Conservation (phyloP, 345 rosid genomes). For the Eucalyptus virginea region DNA sequence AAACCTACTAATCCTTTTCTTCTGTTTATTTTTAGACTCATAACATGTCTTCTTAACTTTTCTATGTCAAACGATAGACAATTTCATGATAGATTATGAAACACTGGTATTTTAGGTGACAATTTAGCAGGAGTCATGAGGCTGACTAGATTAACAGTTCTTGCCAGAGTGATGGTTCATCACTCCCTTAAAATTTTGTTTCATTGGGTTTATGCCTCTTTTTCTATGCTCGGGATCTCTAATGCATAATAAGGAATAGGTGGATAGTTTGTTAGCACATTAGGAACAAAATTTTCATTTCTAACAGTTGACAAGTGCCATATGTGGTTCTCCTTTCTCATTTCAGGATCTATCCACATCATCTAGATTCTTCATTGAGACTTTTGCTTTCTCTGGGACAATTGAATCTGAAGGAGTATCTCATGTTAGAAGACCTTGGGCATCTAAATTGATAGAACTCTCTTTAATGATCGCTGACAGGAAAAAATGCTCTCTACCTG, state of each 20-base stretch:
- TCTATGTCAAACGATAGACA: neutral
- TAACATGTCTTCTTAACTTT: neutral
- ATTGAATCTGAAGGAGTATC: slow-evolving; percentile 18
- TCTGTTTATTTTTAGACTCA: neutral
- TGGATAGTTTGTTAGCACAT: neutral
- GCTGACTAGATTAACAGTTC: neutral
- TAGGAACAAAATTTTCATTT: neutral
- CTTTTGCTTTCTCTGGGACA: slow-evolving; percentile 30
- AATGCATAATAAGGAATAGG: neutral
- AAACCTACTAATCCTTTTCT: neutral
- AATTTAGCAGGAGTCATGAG: neutral
- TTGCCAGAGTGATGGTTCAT: neutral
- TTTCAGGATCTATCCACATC: slow-evolving; percentile 35
- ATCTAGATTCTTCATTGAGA: slow-evolving; percentile 31
- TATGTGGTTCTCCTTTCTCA: neutral
- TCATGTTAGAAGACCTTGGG: slow-evolving; percentile 32
- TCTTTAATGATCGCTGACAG: slow-evolving; percentile 28
- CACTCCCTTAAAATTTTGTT: neutral
- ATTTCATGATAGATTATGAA: neutral
- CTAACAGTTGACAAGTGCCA: neutral
- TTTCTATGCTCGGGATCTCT: neutral
- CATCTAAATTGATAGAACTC: slow-evolving; percentile 53
- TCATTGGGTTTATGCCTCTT: neutral
- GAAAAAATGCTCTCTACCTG: slow-evolving; percentile 32
- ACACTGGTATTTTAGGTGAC: neutral